These are phyloP conservation scores for Fraxinus excelsior DNA, from an alignment of 257 asterid genomes.

Conservation along the genomic window DNA sequence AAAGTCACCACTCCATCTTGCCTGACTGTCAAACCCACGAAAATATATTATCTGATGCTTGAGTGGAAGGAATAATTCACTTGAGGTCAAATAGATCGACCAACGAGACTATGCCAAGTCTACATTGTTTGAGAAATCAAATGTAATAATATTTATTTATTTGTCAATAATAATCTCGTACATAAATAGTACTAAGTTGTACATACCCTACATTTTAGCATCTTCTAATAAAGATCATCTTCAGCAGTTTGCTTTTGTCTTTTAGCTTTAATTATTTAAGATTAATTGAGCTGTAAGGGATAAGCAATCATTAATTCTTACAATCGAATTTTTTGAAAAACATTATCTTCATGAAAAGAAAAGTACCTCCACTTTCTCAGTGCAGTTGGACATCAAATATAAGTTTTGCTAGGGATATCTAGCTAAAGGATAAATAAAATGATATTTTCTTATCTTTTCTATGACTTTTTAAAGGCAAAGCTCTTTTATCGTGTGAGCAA, in stretches of 20 bases:
- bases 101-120: neutral
- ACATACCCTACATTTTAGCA: no score
- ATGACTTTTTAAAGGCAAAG: neutral
- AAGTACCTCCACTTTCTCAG: neutral
- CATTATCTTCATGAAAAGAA: neutral
- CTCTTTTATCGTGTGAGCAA: neutral
- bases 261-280: neutral
- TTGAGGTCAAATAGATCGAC: no score
- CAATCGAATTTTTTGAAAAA: neutral
- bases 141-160: no score
- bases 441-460: slow-evolving; percentile 23
- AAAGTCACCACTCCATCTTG: no score
- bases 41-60: no score
- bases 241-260: neutral
- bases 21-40: no score
- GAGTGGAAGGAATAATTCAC: no score
- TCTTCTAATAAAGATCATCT: neutral
- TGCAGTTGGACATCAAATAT: neutral
- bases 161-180: no score
- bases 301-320: neutral
- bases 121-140: neutral
- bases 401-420: neutral
- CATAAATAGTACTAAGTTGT: no score
- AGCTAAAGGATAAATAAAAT: neutral
- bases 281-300: slow-evolving; percentile 19